Percentiles rank a stretch among this genome's conserved stretches.
Conservation (phyloP, 1,139 yeast genomes). For the Lodderomyces elongisporus region DNA sequence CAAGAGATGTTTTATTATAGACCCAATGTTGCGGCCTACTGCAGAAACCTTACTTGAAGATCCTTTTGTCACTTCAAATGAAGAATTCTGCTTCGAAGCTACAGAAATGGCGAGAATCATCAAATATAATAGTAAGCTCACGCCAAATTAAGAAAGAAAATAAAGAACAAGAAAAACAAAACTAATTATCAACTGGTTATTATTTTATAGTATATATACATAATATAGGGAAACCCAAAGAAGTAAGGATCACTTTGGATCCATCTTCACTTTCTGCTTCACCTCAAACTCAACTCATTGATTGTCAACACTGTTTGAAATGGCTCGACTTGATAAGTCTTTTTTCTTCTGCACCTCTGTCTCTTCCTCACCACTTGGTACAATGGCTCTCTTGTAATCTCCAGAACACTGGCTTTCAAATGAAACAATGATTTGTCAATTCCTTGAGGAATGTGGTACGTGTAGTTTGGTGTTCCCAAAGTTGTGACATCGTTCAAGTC, state of each 20-base stretch:
- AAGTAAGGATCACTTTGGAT: too few species aligned
- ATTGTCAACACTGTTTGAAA: slow-evolving; percentile 78
- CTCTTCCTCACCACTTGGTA: slow-evolving; percentile 55
- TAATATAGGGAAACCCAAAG: too few species aligned
- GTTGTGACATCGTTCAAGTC: slow-evolving; percentile 70
- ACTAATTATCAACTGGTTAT: background rate
- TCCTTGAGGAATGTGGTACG: slow-evolving; percentile 40
- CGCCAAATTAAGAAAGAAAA: slow-evolving; percentile 1
- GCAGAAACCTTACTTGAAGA: slow-evolving; percentile 65
- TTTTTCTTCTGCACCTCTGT: slow-evolving; percentile 78
- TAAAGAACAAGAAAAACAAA: background rate
- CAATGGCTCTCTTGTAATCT: slow-evolving; percentile 81
- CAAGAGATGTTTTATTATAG: slow-evolving; percentile 70
- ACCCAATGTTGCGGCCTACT: slow-evolving; percentile 84
- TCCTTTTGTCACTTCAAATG: slow-evolving; percentile 44
- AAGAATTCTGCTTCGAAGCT: slow-evolving; percentile 50
- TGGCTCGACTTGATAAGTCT: slow-evolving; percentile 75
- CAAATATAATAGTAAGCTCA: slow-evolving; percentile 16
- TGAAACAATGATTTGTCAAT: slow-evolving; percentile 41
- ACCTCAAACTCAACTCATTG: slow-evolving; percentile 53
- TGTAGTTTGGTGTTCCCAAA: slow-evolving; percentile 81
- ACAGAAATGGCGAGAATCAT: slow-evolving; percentile 58
- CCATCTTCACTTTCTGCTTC: too few species aligned
- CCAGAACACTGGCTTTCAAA: slow-evolving; percentile 75
- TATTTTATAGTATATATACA: slow-evolving; percentile 1